Evolutionary conservation across 805 yeast genomes (phyloP).

Genomic region (Metschnikowia noctiluminum): DNA sequence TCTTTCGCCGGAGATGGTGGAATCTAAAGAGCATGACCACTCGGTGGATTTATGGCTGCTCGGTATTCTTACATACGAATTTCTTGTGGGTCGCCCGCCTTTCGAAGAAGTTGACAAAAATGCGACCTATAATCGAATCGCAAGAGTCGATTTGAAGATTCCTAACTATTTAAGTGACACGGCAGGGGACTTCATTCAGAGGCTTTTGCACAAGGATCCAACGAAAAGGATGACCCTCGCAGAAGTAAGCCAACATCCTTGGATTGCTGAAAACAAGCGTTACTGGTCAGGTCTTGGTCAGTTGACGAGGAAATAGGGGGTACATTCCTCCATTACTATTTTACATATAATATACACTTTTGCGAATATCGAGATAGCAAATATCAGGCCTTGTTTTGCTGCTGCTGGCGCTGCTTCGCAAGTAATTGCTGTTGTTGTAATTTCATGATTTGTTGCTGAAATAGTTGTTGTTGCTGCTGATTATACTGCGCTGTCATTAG

Average conservation of each 20-base stretch:
- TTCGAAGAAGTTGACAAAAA: constrained; percentile 80
- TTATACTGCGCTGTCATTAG: constrained; percentile 41
- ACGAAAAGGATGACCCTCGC: constrained; percentile 56
- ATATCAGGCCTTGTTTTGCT: constrained; percentile 23
- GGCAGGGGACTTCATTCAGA: constrained; percentile 70
- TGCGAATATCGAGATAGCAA: no score
- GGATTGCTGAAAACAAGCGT: constrained; percentile 68
- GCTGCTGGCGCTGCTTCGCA: constrained; percentile 37
- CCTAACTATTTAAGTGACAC: constrained; percentile 69
- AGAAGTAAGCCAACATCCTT: constrained; percentile 72
- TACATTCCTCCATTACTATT: neutral
- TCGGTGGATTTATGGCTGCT: constrained; percentile 90
- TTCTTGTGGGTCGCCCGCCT: constrained; percentile 86
- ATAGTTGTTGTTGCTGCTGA: constrained; percentile 40
- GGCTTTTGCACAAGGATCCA: constrained; percentile 67
- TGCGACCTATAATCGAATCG: constrained; percentile 76
- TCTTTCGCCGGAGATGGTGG: constrained; percentile 93
- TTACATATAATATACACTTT: constrained; percentile 4
- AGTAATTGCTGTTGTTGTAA: constrained; percentile 38
- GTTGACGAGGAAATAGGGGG: neutral
- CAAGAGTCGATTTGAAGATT: constrained; percentile 67
- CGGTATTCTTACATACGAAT: constrained; percentile 82
- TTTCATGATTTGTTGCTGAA: constrained; percentile 42
- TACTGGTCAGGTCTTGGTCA: constrained; percentile 46
- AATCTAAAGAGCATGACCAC: constrained; percentile 71